Base-by-base conservation (phyloP, 2,329 filamentous ascomycete species). In the Alternaria brassicae region DNA sequence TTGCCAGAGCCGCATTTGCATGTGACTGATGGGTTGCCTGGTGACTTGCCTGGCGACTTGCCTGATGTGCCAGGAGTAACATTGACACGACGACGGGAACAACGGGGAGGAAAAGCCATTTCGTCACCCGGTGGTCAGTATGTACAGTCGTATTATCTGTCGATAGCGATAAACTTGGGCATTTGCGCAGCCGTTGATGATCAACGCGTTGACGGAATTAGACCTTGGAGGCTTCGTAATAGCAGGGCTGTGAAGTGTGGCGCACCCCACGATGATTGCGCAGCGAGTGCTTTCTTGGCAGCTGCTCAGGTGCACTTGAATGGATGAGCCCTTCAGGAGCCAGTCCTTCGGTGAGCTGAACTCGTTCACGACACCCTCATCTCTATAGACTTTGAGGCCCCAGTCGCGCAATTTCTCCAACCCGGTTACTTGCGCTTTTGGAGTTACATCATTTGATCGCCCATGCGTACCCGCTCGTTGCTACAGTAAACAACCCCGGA, bases 401-500 rank as follows among this genome's bases (percentile, higher is more conserved):
- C 34, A 17, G 19, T 28, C 32, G 27, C 36, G n/a, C 49, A 49
- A 17, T 39, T 8, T 42, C 34, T 30, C 13, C 21, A 17, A 32
- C 13, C 36, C 42, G 49, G 48, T 39, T 34, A 27, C 37, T 28
- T 48, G 44, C 17, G 51, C 56, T 48, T 34, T 37, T 34, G 34
- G 27, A 17, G 41, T 53, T 61, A 47, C 59, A 58, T 60, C 57
- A 59, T 44, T 42, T 41, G 37, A 23, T 21, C 10, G 32, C 52
- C 53, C 52, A 37, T 48, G 58, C 45, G 53, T 56, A 59, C 63
- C 71, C 48, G 55, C 60, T 40, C 61, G 72, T 75, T 74, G 71
- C 71, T 68, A 63, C 60, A 61, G 71, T 71, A 74, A 75, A 74
- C 72, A 72, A 73, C 60, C 51, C 54, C 53, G 49, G 32, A 45